Evolutionary conservation across 2,329 filamentous ascomycete genomes (phyloP), one percentile per base, ranked within the genome.

Genomic region (Aspergillus phoenicis): DNA sequence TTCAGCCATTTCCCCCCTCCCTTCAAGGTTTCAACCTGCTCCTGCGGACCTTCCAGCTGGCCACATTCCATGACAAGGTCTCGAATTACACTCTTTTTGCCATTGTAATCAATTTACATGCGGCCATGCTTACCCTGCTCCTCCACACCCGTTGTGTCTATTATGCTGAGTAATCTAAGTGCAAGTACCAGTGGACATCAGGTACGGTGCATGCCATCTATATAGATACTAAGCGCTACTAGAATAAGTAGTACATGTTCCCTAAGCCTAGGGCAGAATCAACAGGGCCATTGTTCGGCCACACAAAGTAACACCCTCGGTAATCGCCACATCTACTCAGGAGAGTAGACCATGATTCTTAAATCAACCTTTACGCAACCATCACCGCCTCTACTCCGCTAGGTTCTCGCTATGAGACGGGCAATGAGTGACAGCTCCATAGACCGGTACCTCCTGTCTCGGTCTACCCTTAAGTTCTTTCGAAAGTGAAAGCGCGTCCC

Each of bases 401-500:
- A n/a, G 20, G 26, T 24, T 8, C 28, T 45, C 52, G 28, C 39
- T 4, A 45, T 22, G 39, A 56, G 41, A 36, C 5, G 30, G 20
- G 10, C 17, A 43, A 28, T 11, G 17, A 11, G 41, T 49, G 33
- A 70, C 65, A 17, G 68, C 58, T 36, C 66, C 68, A 64, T 75
- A 70, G 66, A 65, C 69, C 72, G 61, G 62, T 56, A 45, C 48
- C 33, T 65, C 62, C 8, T 61, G 49, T 30, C 58, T 59, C 38
- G 60, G 54, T 30, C 63, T 68, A 48, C 71, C 72, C 61, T 80
- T 75, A 22, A 83, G 64, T 61, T 80, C 80, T 60, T 84, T 82
- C 0, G 89, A 87, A 59, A 93, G 78, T 67, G 81, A 85, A 66
- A 84, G 81, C 1, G 89, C 90, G 70, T 92, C 89, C 49, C 79